A percentile compares a stretch with the other conserved stretches of the same genome.
phyloP scores from a whole-genome alignment of 345 rosid species.

The Sapria himalayana region DNA sequence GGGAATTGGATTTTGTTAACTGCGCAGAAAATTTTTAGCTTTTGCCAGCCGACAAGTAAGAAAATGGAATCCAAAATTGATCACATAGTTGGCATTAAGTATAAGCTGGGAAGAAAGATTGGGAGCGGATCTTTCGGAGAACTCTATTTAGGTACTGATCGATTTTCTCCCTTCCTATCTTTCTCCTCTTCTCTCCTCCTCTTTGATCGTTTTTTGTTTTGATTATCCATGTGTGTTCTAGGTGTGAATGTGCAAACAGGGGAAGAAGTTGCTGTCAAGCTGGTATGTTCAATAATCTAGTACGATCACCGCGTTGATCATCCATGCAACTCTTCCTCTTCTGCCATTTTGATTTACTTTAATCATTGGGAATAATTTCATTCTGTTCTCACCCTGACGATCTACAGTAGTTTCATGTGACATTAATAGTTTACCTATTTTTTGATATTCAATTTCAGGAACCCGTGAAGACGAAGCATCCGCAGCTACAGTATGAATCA shows the following conservation, averaged over 20 bases:
- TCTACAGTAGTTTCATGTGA: background rate
- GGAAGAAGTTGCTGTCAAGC: constrained; percentile 72
- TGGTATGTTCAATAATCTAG: constrained; percentile 46
- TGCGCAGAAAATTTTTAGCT: no score
- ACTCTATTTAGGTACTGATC: constrained; percentile 53
- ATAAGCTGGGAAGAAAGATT: constrained; percentile 85
- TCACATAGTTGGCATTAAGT: constrained; percentile 58
- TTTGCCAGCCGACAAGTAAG: no score
- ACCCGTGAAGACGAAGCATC: constrained; percentile 69
- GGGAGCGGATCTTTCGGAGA: constrained; percentile 97
- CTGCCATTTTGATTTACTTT: no score
- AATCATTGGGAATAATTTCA: no score
- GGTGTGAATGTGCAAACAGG: constrained; percentile 65
- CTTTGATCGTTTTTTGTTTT: background rate
- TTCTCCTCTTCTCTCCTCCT: background rate
- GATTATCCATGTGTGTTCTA: constrained; percentile 8
- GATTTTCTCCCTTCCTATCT: background rate
- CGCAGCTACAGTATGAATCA: constrained; percentile 77
- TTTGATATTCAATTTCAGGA: constrained; percentile 26
- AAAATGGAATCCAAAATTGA: constrained; percentile 33
- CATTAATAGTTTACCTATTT: background rate
- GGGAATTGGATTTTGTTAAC: no score
- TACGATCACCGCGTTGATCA: no score
- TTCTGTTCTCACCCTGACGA: background rate
- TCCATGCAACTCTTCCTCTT: no score